Percentiles rank a stretch among this genome's conserved stretches.
These are phyloP conservation scores for Piper longum DNA, from an alignment of 164 flowering plant species.

Conservation along the genomic window DNA sequence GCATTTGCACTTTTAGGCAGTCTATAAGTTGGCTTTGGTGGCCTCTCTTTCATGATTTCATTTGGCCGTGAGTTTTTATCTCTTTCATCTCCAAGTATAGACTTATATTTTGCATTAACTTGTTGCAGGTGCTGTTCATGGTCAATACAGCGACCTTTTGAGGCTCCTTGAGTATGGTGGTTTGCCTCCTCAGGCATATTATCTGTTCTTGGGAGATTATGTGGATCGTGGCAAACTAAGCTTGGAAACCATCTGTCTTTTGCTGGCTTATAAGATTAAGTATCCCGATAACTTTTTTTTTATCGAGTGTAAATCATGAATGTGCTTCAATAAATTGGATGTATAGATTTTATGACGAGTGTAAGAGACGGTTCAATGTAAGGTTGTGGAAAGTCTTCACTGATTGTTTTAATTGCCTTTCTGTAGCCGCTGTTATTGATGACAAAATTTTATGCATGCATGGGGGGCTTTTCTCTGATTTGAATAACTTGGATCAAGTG, in stretches of 20 bases:
- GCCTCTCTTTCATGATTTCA: neutral
- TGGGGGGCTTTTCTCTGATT: slow-evolving; percentile 82
- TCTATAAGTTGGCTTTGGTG: neutral
- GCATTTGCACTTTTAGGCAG: neutral
- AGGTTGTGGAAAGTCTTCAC: slow-evolving; percentile 66
- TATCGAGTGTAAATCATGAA: slow-evolving; percentile 70
- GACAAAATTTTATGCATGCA: slow-evolving; percentile 86
- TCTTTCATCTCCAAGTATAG: neutral
- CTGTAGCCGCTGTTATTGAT: slow-evolving; percentile 77
- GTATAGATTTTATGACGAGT: slow-evolving; percentile 82
- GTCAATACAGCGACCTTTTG: slow-evolving; percentile 65
- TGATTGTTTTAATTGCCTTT: slow-evolving; percentile 74
- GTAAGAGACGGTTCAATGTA: slow-evolving; percentile 68
- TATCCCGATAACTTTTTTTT: slow-evolving; percentile 67
- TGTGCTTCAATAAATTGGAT: slow-evolving; percentile 73
- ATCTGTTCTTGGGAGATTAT: slow-evolving; percentile 71
- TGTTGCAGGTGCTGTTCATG: slow-evolving; percentile 50
- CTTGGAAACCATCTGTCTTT: slow-evolving; percentile 69
- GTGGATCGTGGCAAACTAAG: slow-evolving; percentile 83
- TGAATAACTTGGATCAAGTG: slow-evolving; percentile 54
- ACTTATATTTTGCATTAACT: neutral
- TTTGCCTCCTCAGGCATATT: slow-evolving; percentile 65
- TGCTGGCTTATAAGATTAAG: slow-evolving; percentile 70
- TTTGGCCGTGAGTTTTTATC: neutral
- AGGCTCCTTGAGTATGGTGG: slow-evolving; percentile 76